Evolutionary conservation across 805 yeast species (phyloP).

Genomic region (Schwanniomyces sp.): DNA sequence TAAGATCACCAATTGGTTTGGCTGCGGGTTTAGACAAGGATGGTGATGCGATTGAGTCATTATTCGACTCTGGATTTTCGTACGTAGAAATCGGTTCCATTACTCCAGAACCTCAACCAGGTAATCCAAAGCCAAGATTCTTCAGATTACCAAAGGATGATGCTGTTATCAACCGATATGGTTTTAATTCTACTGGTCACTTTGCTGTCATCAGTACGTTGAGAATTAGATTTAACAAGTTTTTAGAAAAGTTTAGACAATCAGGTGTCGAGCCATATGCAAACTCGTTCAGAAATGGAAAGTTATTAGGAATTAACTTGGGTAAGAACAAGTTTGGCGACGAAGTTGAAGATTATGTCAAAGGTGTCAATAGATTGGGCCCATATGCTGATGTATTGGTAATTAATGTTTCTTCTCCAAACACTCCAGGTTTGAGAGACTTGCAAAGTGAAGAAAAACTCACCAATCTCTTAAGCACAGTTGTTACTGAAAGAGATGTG

Average conservation of each 20-base stretch:
- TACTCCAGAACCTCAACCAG: constrained; percentile 91
- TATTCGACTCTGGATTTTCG: constrained; percentile 77
- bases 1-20: constrained; percentile 81
- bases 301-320: constrained; percentile 76
- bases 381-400: constrained; percentile 85
- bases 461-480: constrained; percentile 62
- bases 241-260: constrained; percentile 17
- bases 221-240: constrained; percentile 57
- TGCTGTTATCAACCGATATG: constrained; percentile 93
- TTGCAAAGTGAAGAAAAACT: constrained; percentile 78
- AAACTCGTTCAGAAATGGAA: constrained; percentile 60
- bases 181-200: constrained; percentile 92
- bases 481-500: constrained; percentile 59
- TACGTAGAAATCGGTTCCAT: constrained; percentile 92
- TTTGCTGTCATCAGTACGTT: constrained; percentile 68
- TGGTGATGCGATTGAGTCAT: constrained; percentile 84
- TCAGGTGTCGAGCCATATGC: constrained; percentile 22
- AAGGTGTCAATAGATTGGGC: constrained; percentile 82
- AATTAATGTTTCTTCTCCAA: constrained; percentile 91
- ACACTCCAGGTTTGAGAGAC: constrained; percentile 91
- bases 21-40: constrained; percentile 97
- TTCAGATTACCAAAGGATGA: constrained; percentile 82
- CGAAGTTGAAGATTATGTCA: constrained; percentile 80
- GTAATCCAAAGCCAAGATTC: constrained; percentile 91
- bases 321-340: constrained; percentile 94